Conservation (phyloP, 257 asterid species). For the Euphrasia confusa region DNA sequence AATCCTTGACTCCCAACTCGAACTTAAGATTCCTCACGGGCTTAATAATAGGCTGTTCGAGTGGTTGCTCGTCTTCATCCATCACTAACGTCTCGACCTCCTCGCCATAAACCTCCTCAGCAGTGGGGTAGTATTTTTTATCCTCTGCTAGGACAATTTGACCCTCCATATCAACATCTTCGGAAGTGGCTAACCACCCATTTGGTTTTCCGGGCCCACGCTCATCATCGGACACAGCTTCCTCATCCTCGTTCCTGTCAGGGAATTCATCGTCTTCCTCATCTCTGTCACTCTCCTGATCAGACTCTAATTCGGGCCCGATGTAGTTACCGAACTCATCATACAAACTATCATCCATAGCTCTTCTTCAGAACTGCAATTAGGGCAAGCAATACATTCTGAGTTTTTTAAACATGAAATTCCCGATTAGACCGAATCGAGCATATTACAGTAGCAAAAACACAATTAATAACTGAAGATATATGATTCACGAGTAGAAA, state of each 20-base stretch:
- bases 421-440: background rate
- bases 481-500: background rate
- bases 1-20: conserved; percentile 92
- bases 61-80: conserved; percentile 97
- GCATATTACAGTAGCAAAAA: background rate
- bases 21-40: conserved; percentile 89
- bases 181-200: conserved; percentile 70
- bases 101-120: conserved; percentile 97
- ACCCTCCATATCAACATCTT: conserved; percentile 87
- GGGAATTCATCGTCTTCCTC: conserved; percentile 84
- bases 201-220: conserved; percentile 68
- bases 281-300: conserved; percentile 77
- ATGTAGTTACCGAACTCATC: conserved; percentile 96
- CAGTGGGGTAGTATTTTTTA: conserved; percentile 91
- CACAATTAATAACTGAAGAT: background rate
- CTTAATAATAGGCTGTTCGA: conserved; percentile 74
- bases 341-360: conserved; percentile 89
- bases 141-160: conserved; percentile 93
- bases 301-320: conserved; percentile 96
- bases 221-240: conserved; percentile 59
- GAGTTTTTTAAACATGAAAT: background rate
- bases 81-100: conserved; percentile 93
- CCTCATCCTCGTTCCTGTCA: conserved; percentile 62
- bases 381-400: conserved; percentile 12
- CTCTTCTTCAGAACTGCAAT: conserved; percentile 29